Base-by-base conservation (phyloP, 1,139 yeast genomes). In the Meyerozyma smithsonii region DNA sequence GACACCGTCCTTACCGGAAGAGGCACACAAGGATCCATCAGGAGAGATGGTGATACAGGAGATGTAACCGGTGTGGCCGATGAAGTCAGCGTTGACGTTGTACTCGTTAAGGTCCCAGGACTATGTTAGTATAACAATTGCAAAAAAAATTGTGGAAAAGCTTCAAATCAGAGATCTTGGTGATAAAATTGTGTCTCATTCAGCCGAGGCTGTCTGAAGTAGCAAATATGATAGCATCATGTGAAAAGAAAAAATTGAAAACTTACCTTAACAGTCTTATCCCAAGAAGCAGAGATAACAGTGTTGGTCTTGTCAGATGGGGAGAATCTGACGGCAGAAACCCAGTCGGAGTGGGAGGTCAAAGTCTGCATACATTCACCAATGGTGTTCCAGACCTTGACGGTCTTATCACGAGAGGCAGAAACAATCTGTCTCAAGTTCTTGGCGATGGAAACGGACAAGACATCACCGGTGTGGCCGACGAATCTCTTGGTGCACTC, bases 41-140 rank as follows among this genome's bases (percentile, higher is more conserved):
- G 99, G 99, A 55, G 99, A 89, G 71, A 94, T 84, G 68, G 97
- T 89, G 79, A 94, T 84, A 72, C 95, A 79, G 65, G 95, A 87
- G 61, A 92, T 86, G 94, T 90, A 90, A 75, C 96, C 97, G 72
- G 94, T 89, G 96, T 92, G 99, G 69, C 98, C 99, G 62, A 89
- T 81, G 81, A 87, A 87, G 78, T 92, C 98, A 66, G 97, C 95
- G 69, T 84, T 81, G 66, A 88, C 81, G 64, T 81, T 74, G 82
- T 83, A 84, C 72, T 84, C 84, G 67, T 75, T 71, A 67, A 89
- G 80, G 74, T 90, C 95, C 98, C 97, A 92, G 55, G 95, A 84
- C 97, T 92, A 66, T 37, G 36, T 32, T 32, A 39, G 36, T 26
- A 19, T 6, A 17, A 35, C 28, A 41, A 39, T 35, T 34, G 36